phyloP scores from a whole-genome alignment of 257 asterid genomes.

The Fraxinus anomala region DNA sequence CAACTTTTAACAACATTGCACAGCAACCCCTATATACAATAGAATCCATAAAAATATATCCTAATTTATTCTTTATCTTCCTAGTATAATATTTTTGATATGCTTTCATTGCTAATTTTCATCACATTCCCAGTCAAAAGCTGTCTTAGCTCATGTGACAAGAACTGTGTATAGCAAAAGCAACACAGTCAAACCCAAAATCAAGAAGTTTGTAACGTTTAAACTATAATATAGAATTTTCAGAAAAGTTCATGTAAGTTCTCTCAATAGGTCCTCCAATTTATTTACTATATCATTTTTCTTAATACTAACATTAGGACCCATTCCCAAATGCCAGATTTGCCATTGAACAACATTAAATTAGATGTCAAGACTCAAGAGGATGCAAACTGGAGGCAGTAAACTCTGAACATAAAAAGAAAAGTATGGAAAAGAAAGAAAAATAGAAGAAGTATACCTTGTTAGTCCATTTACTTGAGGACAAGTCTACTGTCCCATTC shows the following conservation, averaged over 20 bases:
- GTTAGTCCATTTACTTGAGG: conserved; percentile 66
- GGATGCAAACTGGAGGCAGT: not conserved
- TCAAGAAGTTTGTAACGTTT: not conserved
- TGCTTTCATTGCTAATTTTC: not conserved
- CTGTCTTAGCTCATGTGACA: not conserved
- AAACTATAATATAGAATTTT: not conserved
- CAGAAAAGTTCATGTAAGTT: not conserved
- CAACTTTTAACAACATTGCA: too few species aligned
- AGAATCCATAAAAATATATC: too few species aligned
- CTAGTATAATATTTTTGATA: not conserved
- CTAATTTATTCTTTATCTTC: not conserved
- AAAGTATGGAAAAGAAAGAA: conserved; percentile 8
- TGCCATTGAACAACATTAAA: not conserved
- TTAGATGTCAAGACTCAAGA: not conserved
- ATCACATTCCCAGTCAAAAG: not conserved
- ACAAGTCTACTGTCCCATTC: conserved; percentile 65
- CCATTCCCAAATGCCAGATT: not conserved
- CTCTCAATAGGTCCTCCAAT: not conserved
- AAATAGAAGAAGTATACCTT: conserved; percentile 49
- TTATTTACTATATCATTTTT: not conserved
- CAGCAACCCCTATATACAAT: too few species aligned
- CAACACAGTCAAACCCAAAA: not conserved
- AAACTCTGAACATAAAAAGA: not conserved
- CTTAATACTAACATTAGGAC: not conserved
- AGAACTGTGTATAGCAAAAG: not conserved